phyloP scores from a whole-genome alignment of 176 grass and related monocot species.

The Poa pratensis region DNA sequence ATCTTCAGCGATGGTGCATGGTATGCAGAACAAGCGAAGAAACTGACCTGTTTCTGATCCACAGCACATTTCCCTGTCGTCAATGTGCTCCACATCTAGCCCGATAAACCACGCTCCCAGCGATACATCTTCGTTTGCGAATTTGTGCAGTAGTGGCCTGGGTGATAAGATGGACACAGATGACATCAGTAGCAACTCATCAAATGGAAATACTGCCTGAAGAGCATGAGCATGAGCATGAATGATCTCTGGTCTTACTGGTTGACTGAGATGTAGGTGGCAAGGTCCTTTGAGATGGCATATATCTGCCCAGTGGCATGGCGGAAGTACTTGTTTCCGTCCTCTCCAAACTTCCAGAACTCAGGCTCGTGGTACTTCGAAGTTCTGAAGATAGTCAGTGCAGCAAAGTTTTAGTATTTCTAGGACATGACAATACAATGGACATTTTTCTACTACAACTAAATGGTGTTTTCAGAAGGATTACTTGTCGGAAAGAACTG shows the following conservation, averaged over 20 bases:
- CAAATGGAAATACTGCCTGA: background rate
- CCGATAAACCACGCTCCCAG: conserved; percentile 94
- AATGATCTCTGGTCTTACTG: conserved; percentile 49
- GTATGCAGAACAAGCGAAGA: conserved; percentile 6
- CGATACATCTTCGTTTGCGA: conserved; percentile 87
- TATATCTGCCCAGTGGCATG: conserved; percentile 90
- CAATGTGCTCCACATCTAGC: conserved; percentile 88
- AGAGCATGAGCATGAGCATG: background rate
- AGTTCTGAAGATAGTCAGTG: conserved; percentile 49
- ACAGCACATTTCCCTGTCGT: conserved; percentile 88
- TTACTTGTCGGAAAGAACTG: conserved; percentile 92
- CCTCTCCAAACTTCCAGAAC: conserved; percentile 95
- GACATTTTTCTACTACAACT: background rate
- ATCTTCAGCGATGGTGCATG: conserved; percentile 20
- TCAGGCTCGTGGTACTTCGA: conserved; percentile 90
- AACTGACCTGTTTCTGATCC: conserved; percentile 78
- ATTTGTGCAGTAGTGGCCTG: conserved; percentile 91
- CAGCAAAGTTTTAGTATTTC: conserved; percentile 8
- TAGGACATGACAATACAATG: background rate
- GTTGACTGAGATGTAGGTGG: conserved; percentile 94
- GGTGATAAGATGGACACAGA: background rate
- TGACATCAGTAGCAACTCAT: conserved; percentile 28
- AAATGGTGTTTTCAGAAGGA: conserved; percentile 37
- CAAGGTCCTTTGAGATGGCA: conserved; percentile 86
- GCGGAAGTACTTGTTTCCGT: conserved; percentile 91